Base-by-base conservation (phyloP, 768 basidiomycete genomes). In the Pleurotus tuber-regium region DNA sequence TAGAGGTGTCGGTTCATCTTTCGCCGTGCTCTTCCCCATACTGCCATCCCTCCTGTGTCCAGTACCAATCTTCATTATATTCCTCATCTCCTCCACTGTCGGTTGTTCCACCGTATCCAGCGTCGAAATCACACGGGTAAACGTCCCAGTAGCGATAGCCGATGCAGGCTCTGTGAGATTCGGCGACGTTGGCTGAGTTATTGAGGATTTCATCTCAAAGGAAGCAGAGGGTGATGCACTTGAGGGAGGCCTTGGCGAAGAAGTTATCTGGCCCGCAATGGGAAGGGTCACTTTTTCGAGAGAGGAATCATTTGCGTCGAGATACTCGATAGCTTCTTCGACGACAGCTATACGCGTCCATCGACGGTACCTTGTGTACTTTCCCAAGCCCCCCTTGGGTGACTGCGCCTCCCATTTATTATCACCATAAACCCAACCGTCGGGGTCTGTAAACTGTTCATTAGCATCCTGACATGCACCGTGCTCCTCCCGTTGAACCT, bases 341-440 rank as follows among this genome's bases (percentile, higher is more conserved):
- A 93, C 81, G 16, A 87, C 67, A 2, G 92, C 93, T 28, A 93
- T 75, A 43, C 93, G 84, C 0, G 88, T 87, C 93, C 93, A 96
- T 43, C 91, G 76, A 48, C 93, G 70, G 61, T 84, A 85, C 11
- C 93, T 81, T 0, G 93, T 96, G 65, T 89, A 95, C 85, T 94
- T 94, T 65, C 93, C 89, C 70, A 95, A 80, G 4, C 92, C 91
- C 42, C 91, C 90, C 58, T 85, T 87, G 35, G 35, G 35, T 49
- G 82, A 84, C 39, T 79, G 74, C 16, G 72, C 77, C 62, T 97
- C 93, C 94, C 94, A 98, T 65, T 97, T 96, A 66, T 98, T 98
- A 59, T 95, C 94, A 2, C 85, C 87, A 61, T 93, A 97, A 4
- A 93, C 79, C 94, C 94, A 98, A 3, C 94, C 94, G 54, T 95